phyloP scores from a whole-genome alignment of 495 filamentous ascomycete genomes.

The Aspergillus bridgeri region DNA sequence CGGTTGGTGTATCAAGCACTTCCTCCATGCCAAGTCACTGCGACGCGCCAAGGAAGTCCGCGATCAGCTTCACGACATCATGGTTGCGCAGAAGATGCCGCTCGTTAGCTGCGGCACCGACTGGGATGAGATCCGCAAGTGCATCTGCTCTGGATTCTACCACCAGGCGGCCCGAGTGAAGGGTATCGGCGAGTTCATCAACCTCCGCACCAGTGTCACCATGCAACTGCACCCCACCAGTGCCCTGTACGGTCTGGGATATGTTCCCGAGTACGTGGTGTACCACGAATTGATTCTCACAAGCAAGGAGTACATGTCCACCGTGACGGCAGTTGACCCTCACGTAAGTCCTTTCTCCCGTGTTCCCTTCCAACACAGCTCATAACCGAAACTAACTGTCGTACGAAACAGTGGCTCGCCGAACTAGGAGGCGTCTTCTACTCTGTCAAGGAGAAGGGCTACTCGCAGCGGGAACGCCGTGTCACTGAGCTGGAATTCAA shows the following conservation, averaged over 20 bases:
- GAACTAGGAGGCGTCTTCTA: conserved; percentile 99
- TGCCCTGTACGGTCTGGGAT: conserved; percentile 86
- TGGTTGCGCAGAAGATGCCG: conserved; percentile 88
- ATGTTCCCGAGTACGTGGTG: conserved; percentile 93
- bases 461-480: conserved; percentile 81
- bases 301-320: conserved; percentile 97
- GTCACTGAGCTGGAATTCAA: conserved; percentile 95
- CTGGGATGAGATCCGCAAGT: conserved; percentile 93
- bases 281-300: conserved; percentile 99
- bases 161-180: conserved; percentile 98
- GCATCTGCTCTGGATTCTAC: conserved; percentile 96
- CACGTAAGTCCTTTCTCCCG: conserved; percentile 49
- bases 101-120: conserved; percentile 89
- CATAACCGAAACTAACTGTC: neutral
- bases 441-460: conserved; percentile 96
- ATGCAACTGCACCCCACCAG: conserved; percentile 93
- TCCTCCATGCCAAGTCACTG: conserved; percentile 87
- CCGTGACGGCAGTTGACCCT: conserved; percentile 93
- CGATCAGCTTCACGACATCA: conserved; percentile 90
- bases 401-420: conserved; percentile 69
- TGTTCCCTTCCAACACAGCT: neutral
- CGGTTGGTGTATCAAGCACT: conserved; percentile 88
- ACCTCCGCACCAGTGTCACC: conserved; percentile 88
- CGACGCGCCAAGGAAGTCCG: conserved; percentile 89
- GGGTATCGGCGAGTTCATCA: conserved; percentile 96